Conservation (phyloP, 1,284 basidiomycete genomes). For the Trichosporon faecale region DNA sequence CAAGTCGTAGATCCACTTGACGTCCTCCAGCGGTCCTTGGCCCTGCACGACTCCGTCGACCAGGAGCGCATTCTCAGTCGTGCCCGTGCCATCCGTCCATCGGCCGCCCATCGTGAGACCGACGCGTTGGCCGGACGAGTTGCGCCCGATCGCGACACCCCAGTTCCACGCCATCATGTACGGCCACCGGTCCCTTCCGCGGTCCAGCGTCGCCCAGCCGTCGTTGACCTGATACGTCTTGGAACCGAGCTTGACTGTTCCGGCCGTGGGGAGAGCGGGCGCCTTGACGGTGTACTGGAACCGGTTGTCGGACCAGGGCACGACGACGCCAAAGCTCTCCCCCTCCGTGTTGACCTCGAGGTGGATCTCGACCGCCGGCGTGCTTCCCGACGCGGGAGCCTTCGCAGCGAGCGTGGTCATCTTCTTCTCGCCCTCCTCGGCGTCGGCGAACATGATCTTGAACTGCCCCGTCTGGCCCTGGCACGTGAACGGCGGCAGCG, state of each 20-base stretch:
- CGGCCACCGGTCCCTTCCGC: slow-evolving; percentile 13
- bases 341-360: slow-evolving; percentile 7
- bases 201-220: slow-evolving; percentile 16
- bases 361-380: not conserved
- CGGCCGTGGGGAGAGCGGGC: not conserved
- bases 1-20: slow-evolving; percentile 1
- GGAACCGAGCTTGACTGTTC: slow-evolving; percentile 3
- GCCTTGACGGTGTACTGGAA: slow-evolving; percentile 15
- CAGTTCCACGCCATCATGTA: slow-evolving; percentile 15
- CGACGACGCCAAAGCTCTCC: slow-evolving; percentile 13
- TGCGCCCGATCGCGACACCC: slow-evolving; percentile 7
- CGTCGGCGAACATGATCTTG: not conserved
- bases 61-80: slow-evolving; percentile 18
- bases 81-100: slow-evolving; percentile 2
- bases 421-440: not conserved
- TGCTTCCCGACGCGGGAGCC: not conserved
- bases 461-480: not conserved
- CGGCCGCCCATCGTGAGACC: slow-evolving; percentile 12
- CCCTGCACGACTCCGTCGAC: slow-evolving; percentile 13
- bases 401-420: not conserved
- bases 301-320: slow-evolving; percentile 8
- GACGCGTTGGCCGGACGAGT: not conserved
- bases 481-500: slow-evolving; percentile 2
- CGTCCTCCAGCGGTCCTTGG: not conserved
- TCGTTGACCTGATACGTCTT: not conserved